A percentile compares a stretch with the other conserved stretches of the same genome.
Evolutionary conservation across 176 grass and related monocot genomes (phyloP).

Genomic region (Carex myosuroides): DNA sequence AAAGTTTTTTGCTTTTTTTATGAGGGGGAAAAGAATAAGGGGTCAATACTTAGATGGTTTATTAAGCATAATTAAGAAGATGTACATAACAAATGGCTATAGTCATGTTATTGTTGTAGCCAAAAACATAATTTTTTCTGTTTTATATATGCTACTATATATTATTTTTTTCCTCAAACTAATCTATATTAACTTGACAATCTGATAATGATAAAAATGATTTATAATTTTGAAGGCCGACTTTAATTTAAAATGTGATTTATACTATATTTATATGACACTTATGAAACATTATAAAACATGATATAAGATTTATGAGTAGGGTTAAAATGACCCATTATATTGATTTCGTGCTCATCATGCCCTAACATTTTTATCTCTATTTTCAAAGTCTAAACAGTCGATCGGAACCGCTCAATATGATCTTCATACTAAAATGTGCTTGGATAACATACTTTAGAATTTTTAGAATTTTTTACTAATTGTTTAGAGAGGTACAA

Average conservation of each 20-base stretch:
- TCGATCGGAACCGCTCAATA: no score
- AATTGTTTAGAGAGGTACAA: no score
- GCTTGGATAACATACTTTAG: no score
- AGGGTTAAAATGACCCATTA: no score
- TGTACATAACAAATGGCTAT: not conserved
- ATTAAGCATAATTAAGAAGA: not conserved
- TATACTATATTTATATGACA: not conserved
- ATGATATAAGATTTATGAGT: not conserved
- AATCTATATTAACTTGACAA: not conserved
- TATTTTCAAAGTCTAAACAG: no score
- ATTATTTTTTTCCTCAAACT: not conserved
- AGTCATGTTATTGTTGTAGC: not conserved
- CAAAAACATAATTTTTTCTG: not conserved
- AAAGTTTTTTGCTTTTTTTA: not conserved
- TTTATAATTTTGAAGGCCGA: not conserved
- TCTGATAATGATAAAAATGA: not conserved
- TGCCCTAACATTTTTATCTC: no score
- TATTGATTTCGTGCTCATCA: no score
- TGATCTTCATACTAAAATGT: no score
- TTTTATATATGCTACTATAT: not conserved
- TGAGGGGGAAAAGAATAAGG: not conserved
- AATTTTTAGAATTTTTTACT: no score
- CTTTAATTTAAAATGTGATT: not conserved
- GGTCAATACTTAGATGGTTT: not conserved
- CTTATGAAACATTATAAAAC: not conserved